Evolutionary conservation across 352 stramenopile species (phyloP).

Genomic region (Globisporangium abappressorium): DNA sequence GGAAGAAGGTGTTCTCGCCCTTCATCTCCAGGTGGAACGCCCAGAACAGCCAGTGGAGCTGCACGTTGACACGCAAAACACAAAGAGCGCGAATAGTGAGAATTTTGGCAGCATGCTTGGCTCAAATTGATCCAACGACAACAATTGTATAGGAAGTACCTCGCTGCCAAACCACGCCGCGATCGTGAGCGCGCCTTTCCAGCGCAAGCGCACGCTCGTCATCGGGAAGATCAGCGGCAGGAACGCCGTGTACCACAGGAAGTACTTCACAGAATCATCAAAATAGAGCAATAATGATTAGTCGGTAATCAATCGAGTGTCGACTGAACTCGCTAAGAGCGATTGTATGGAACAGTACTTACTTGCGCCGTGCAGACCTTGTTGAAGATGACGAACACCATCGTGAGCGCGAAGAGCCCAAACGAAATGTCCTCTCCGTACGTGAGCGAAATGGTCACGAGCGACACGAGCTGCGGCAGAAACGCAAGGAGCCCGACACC

Average conservation of each 20-base stretch:
- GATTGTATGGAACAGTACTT: slow-evolving; percentile 1
- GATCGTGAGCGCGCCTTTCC: slow-evolving; percentile 67
- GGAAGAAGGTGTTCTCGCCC: slow-evolving; percentile 86
- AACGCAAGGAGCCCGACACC: slow-evolving; percentile 80
- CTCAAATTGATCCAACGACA: neutral
- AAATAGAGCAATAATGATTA: too few relatives aligned
- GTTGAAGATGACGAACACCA: slow-evolving; percentile 98
- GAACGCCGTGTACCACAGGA: slow-evolving; percentile 97
- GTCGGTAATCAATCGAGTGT: too few relatives aligned
- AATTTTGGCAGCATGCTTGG: neutral
- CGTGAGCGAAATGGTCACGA: slow-evolving; percentile 67
- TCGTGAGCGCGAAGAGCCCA: slow-evolving; percentile 96
- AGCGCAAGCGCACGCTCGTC: slow-evolving; percentile 57
- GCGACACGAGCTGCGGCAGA: slow-evolving; percentile 73
- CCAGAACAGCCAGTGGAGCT: slow-evolving; percentile 89
- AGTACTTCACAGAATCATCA: slow-evolving; percentile 91
- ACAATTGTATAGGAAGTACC: slow-evolving; percentile 25
- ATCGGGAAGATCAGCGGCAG: slow-evolving; percentile 85
- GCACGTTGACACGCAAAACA: neutral
- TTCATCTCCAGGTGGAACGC: slow-evolving; percentile 90
- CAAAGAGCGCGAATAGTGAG: neutral
- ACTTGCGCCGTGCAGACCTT: slow-evolving; percentile 91
- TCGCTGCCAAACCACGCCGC: slow-evolving; percentile 71
- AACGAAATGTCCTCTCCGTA: slow-evolving; percentile 90
- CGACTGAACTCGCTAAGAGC: neutral